Conservation (phyloP, 2,329 filamentous ascomycete genomes). For the Xylariales sp. region DNA sequence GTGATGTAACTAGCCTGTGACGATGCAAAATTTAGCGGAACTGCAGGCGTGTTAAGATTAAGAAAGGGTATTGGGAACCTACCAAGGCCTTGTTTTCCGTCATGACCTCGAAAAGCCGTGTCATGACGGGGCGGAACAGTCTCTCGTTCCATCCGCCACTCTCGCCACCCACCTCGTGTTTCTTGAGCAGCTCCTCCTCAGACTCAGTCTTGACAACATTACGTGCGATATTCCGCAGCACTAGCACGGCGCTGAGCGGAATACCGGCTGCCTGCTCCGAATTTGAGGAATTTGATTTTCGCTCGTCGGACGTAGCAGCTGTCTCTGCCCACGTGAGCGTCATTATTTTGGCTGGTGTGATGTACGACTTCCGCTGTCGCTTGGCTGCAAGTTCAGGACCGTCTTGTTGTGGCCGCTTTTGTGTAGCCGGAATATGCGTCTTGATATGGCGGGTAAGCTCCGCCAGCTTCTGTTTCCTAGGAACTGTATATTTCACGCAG, state of each 20-base stretch:
- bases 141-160: slow-evolving; percentile 73
- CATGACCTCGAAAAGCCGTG: slow-evolving; percentile 75
- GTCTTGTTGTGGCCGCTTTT: slow-evolving; percentile 47
- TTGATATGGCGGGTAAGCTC: slow-evolving; percentile 74
- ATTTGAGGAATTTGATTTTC: slow-evolving; percentile 67
- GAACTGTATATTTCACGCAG: slow-evolving; percentile 67
- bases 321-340: slow-evolving; percentile 68
- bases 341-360: slow-evolving; percentile 68
- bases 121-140: slow-evolving; percentile 73
- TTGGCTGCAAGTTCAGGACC: slow-evolving; percentile 46
- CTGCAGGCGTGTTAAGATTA: not conserved
- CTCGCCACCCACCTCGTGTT: slow-evolving; percentile 59
- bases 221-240: slow-evolving; percentile 81
- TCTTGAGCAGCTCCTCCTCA: slow-evolving; percentile 65
- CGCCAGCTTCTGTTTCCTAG: slow-evolving; percentile 59
- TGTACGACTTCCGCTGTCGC: slow-evolving; percentile 57
- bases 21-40: slow-evolving; percentile 19
- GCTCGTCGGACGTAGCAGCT: slow-evolving; percentile 65
- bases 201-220: slow-evolving; percentile 72
- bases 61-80: slow-evolving; percentile 45
- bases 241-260: slow-evolving; percentile 80
- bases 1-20: slow-evolving; percentile 39
- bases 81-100: slow-evolving; percentile 74
- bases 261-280: slow-evolving; percentile 77
- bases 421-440: slow-evolving; percentile 69